Evolutionary conservation across 163 green algal genomes (phyloP).

Genomic region (Scenedesmus sp.): DNA sequence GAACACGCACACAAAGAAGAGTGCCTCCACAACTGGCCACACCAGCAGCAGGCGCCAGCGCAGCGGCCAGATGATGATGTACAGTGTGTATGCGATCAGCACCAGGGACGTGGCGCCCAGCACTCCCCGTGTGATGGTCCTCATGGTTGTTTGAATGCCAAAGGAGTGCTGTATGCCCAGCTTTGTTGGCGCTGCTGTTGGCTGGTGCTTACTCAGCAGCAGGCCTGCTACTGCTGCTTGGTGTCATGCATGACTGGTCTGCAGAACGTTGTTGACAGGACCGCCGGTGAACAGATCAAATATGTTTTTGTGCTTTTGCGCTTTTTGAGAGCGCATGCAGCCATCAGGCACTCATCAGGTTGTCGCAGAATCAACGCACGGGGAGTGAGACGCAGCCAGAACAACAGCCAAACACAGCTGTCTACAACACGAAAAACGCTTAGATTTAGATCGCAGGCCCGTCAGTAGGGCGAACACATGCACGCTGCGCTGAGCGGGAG

Average conservation of each 20-base stretch:
- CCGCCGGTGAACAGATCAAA: no score
- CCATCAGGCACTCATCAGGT: no score
- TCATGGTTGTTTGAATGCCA: neutral
- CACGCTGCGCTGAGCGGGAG: neutral
- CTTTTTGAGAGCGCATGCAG: no score
- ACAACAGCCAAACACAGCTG: no score
- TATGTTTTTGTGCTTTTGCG: no score
- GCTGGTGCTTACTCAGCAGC: constrained; percentile 1
- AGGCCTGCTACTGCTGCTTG: neutral
- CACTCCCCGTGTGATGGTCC: neutral
- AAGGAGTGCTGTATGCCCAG: neutral
- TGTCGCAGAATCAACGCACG: no score
- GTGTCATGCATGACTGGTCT: neutral
- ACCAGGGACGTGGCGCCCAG: neutral
- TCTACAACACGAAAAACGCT: no score
- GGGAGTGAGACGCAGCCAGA: no score
- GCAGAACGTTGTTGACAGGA: neutral
- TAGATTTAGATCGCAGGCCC: neutral
- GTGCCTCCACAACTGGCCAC: neutral
- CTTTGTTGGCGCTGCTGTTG: neutral
- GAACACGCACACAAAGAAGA: constrained; percentile 9
- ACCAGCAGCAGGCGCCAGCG: neutral
- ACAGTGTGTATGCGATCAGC: neutral
- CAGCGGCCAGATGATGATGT: constrained; percentile 20
- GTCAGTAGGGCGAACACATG: neutral